These are phyloP conservation scores for Alternaria panax DNA, from an alignment of 2,329 filamentous ascomycete species.

Conservation along the genomic window DNA sequence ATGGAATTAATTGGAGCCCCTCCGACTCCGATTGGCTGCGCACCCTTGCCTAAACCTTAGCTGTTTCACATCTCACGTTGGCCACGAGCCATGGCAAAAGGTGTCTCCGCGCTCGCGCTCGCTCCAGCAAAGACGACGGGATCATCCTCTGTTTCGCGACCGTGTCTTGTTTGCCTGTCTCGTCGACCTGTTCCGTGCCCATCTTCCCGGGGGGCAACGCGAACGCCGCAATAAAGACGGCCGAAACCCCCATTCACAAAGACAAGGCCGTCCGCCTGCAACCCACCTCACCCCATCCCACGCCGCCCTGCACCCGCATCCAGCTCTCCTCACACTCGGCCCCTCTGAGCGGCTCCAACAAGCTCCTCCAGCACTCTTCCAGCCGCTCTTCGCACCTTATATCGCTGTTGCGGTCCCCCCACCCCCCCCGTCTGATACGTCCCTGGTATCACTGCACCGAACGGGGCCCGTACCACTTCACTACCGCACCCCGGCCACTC, in stretches of 20 bases:
- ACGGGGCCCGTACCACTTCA: slow-evolving; percentile 19
- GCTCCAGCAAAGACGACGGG: slow-evolving; percentile 9
- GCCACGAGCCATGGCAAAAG: slow-evolving; percentile 22
- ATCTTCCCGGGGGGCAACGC: slow-evolving; percentile 9
- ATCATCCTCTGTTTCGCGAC: slow-evolving; percentile 22
- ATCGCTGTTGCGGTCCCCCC: slow-evolving; percentile 11
- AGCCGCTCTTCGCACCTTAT: background rate
- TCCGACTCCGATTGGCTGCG: no score
- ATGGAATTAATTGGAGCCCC: background rate
- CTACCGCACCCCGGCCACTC: slow-evolving; percentile 12
- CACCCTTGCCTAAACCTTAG: background rate
- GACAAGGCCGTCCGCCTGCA: slow-evolving; percentile 10
- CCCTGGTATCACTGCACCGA: slow-evolving; percentile 13
- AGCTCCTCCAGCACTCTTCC: background rate
- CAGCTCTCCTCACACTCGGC: slow-evolving; percentile 1
- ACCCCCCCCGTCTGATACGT: slow-evolving; percentile 11
- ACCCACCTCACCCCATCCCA: slow-evolving; percentile 9
- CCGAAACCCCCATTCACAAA: slow-evolving; percentile 19
- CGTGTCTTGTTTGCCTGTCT: slow-evolving; percentile 22
- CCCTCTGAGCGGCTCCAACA: background rate
- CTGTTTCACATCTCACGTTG: slow-evolving; percentile 19
- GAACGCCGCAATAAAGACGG: slow-evolving; percentile 23
- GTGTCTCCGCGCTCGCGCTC: slow-evolving; percentile 19
- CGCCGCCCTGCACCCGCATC: slow-evolving; percentile 11
- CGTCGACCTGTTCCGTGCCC: background rate